Evolutionary conservation across 768 basidiomycete genomes (phyloP).

Genomic region (Amanita rubescens): DNA sequence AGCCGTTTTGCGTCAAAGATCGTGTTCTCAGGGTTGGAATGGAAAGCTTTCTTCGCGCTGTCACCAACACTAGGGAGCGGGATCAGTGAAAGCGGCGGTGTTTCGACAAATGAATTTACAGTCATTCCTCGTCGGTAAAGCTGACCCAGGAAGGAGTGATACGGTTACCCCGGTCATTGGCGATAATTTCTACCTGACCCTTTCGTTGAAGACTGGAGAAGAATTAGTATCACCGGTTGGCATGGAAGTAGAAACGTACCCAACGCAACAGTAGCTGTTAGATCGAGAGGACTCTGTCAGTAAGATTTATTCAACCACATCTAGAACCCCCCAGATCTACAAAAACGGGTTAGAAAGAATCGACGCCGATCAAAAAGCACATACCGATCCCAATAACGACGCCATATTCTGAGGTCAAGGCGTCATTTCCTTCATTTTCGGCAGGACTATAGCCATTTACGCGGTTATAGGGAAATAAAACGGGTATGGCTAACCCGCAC

Average conservation of each 20-base stretch:
- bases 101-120: constrained; percentile 28
- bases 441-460: too few species aligned
- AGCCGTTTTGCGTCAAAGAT: constrained; percentile 97
- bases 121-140: constrained; percentile 84
- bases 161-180: constrained; percentile 85
- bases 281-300: constrained; percentile 7
- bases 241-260: constrained; percentile 15
- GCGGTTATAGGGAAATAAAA: too few species aligned
- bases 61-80: constrained; percentile 65
- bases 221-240: background rate
- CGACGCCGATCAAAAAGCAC: constrained; percentile 12
- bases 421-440: too few species aligned
- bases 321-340: constrained; percentile 51
- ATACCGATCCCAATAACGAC: constrained; percentile 77
- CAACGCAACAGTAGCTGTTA: constrained; percentile 70
- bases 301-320: background rate
- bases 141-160: constrained; percentile 91
- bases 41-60: constrained; percentile 92
- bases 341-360: constrained; percentile 4
- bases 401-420: constrained; percentile 50
- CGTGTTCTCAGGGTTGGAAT: constrained; percentile 87
- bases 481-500: too few species aligned
- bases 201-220: constrained; percentile 38
- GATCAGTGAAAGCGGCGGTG: constrained; percentile 13
- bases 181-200: constrained; percentile 67